Evolutionary conservation across 1,139 yeast genomes (phyloP).

Genomic region (Saccharomyces pastorianus): DNA sequence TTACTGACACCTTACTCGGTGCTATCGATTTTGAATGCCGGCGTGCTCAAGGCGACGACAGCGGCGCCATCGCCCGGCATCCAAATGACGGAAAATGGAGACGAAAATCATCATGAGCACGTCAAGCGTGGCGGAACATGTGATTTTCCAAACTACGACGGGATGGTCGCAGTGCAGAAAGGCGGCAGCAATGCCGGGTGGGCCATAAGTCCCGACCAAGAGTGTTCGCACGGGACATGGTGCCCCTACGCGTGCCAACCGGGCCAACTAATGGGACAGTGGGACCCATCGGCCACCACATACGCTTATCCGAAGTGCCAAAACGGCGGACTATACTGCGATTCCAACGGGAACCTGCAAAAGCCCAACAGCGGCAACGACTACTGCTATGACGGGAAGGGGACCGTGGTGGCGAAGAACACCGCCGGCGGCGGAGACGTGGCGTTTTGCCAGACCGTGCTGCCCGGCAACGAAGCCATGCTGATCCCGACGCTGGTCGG

Average conservation of each 20-base stretch:
- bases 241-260: constrained; percentile 89
- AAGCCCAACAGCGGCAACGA: constrained; percentile 52
- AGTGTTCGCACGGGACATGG: constrained; percentile 64
- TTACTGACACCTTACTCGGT: not conserved
- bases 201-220: constrained; percentile 77
- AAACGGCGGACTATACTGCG: constrained; percentile 77
- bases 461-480: constrained; percentile 93
- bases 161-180: constrained; percentile 60
- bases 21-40: not conserved
- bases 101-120: constrained; percentile 7
- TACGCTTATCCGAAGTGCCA: constrained; percentile 62
- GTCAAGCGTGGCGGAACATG: constrained; percentile 41
- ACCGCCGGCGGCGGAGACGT: constrained; percentile 43
- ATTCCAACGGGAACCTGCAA: constrained; percentile 56
- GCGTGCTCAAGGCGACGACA: constrained; percentile 7
- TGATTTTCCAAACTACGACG: constrained; percentile 55
- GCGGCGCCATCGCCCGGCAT: constrained; percentile 2
- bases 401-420: constrained; percentile 58
- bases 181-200: constrained; percentile 63
- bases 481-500: constrained; percentile 68
- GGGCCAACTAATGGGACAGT: constrained; percentile 72
- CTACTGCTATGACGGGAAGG: constrained; percentile 71
- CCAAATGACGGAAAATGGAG: not conserved
- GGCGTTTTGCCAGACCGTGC: constrained; percentile 85
- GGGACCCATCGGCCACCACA: constrained; percentile 55